Percentiles rank a stretch among this genome's conserved stretches.
These are phyloP conservation scores for Phaseolus lunatus DNA, from an alignment of 306 rosid species.

Conservation along the genomic window DNA sequence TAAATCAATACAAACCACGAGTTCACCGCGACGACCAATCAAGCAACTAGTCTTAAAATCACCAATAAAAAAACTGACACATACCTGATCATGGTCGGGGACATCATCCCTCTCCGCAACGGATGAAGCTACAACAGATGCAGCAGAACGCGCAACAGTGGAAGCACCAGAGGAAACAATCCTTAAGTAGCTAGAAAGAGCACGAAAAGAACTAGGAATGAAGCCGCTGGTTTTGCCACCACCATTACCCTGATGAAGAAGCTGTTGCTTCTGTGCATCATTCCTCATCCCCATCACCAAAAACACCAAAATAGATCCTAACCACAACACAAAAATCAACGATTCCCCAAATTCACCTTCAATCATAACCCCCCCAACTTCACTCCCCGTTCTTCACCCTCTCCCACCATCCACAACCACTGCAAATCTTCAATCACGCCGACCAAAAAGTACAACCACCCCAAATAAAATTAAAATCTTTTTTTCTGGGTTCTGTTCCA, in stretches of 20 bases:
- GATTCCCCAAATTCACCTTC: conserved; percentile 61
- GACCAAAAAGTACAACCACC: conserved; percentile 42
- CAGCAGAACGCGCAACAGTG: conserved; percentile 92
- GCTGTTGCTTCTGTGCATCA: conserved; percentile 76
- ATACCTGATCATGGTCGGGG: conserved; percentile 80
- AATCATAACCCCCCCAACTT: conserved; percentile 76
- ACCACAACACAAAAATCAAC: conserved; percentile 54
- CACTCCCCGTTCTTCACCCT: conserved; percentile 53
- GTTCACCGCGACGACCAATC: conserved; percentile 2
- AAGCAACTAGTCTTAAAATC: conserved; percentile 24
- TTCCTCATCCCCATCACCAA: conserved; percentile 89
- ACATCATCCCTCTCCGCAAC: conserved; percentile 86
- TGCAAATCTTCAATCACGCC: conserved; percentile 56
- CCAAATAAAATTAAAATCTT: conserved; percentile 36
- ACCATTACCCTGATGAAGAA: conserved; percentile 59
- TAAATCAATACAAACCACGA: conserved; percentile 2
- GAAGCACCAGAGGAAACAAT: conserved; percentile 96
- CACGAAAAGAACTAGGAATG: conserved; percentile 83
- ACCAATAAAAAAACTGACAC: conserved; percentile 22
- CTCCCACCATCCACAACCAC: conserved; percentile 35
- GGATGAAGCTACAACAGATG: conserved; percentile 89
- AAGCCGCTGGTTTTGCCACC: conserved; percentile 71
- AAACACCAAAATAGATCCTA: conserved; percentile 53
- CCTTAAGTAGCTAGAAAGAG: conserved; percentile 83
- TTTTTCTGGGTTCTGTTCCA: conserved; percentile 24